Base-by-base conservation (phyloP, 106 monocot species). In the Acanthochlamys bracteata region DNA sequence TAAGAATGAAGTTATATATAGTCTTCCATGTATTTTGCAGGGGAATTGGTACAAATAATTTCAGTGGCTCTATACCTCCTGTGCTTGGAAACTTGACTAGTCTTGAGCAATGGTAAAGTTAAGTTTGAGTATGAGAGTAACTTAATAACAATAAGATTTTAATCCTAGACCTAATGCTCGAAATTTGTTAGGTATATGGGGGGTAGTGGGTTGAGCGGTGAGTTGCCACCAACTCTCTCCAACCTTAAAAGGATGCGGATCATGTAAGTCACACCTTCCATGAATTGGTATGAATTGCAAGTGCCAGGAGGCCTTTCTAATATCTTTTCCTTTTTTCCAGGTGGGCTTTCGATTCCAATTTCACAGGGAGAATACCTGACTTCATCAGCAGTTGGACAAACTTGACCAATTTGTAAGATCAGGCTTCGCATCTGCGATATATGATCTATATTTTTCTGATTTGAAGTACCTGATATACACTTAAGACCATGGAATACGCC, bases 321-420 rank as follows among this genome's bases (percentile, higher is more conserved):
- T 55, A 10, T 55, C 20, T 9, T 43, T 42, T n/a, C 42, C 14
- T n/a, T 73, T 54, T 1, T 62, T 69, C 53, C 71, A 93, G 93
- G 66, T 72, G 72, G 76, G 81, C 72, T 26, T 89, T 83, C 0
- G 81, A 77, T 27, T 89, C 83, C 70, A 57, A 71, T 49, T 89
- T 93, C 64, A 70, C 79, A 10, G 93, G 93, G 12, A 84, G 45
- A 73, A 79, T 93, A 67, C 93, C 93, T 14, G 86, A 86, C 40
- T 89, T 73, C 66, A 40, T 89, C 66, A 86, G 80, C 19, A 70
- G 26, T 52, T 86, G 57, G 70, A 75, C 77, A 67, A 80, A 73
- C 24, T 61, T 93, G n/a, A 71, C 1, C 0, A 16, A 11, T 42
- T 64, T 93, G 93, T 93, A 79, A 83, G 89, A 60, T 67, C 57